phyloP scores from a whole-genome alignment of 2,329 filamentous ascomycete genomes.

The Cladosporium sp. region DNA sequence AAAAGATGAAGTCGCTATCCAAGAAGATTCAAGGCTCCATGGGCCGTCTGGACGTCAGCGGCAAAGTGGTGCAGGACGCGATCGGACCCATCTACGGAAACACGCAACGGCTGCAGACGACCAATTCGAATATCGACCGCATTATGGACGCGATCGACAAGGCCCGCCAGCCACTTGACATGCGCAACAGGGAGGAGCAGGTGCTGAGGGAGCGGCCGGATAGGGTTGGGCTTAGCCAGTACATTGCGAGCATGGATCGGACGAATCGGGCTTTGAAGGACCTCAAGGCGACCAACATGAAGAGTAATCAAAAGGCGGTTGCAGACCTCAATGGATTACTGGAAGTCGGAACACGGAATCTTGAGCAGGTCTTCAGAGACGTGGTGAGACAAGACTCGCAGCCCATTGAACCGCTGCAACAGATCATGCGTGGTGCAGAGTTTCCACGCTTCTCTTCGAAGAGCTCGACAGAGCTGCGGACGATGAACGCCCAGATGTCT shows the following conservation, averaged over 20 bases:
- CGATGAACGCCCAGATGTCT: constrained; percentile 58
- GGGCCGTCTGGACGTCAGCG: constrained; percentile 75
- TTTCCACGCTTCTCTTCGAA: constrained; percentile 78
- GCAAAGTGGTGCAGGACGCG: constrained; percentile 84
- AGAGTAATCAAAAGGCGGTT: constrained; percentile 85
- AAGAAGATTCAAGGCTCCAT: constrained; percentile 93
- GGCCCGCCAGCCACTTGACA: constrained; percentile 83
- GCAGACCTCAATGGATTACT: constrained; percentile 71
- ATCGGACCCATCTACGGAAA: constrained; percentile 90
- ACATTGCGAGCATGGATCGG: constrained; percentile 83
- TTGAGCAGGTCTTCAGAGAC: constrained; percentile 78
- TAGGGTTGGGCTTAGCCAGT: constrained; percentile 73
- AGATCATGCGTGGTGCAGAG: constrained; percentile 69
- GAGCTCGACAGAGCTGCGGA: constrained; percentile 64
- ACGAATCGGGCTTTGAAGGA: constrained; percentile 77
- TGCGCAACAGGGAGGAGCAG: constrained; percentile 83
- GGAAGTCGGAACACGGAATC: constrained; percentile 69
- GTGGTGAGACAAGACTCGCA: constrained; percentile 71
- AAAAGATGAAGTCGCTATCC: constrained; percentile 87
- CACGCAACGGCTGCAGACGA: constrained; percentile 80
- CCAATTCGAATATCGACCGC: constrained; percentile 81
- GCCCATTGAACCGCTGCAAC: constrained; percentile 83
- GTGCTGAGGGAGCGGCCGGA: constrained; percentile 76
- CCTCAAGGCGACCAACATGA: constrained; percentile 82
- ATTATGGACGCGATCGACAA: constrained; percentile 82